Percentiles rank a stretch among this genome's conserved stretches.
Evolutionary conservation across 768 basidiomycete genomes (phyloP).

Genomic region (Leccinellum luteum): DNA sequence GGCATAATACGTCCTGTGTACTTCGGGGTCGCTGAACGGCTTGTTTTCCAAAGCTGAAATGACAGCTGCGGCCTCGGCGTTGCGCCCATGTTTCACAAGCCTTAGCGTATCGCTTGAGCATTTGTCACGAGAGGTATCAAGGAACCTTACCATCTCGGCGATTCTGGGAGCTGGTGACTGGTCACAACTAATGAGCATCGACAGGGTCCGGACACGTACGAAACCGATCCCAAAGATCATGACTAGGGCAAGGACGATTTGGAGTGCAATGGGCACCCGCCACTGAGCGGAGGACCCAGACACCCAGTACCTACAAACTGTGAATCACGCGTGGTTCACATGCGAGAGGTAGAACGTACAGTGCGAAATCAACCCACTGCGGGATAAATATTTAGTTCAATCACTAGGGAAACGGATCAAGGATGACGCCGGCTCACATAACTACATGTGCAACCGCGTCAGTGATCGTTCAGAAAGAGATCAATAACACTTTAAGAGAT

Average conservation of each 20-base stretch:
- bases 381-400: conserved; percentile 6
- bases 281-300: conserved; percentile 53
- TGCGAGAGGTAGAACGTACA: conserved; percentile 34
- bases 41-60: conserved; percentile 61
- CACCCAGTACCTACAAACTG: conserved; percentile 45
- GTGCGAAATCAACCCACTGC: conserved; percentile 63
- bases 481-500: not conserved
- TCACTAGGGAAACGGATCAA: not conserved
- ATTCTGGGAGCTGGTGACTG: conserved; percentile 49
- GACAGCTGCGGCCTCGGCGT: conserved; percentile 56
- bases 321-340: not conserved
- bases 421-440: conserved; percentile 17
- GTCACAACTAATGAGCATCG: not conserved
- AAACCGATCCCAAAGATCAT: conserved; percentile 47
- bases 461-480: not conserved
- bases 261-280: conserved; percentile 61
- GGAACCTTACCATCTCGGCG: conserved; percentile 49
- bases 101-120: conserved; percentile 24
- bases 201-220: conserved; percentile 33
- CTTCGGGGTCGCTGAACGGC: conserved; percentile 42
- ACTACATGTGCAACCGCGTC: conserved; percentile 5
- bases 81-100: conserved; percentile 54
- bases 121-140: not conserved
- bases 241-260: conserved; percentile 53
- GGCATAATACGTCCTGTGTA: conserved; percentile 51